Evolutionary conservation across 257 asterid species (phyloP).

Genomic region (Agastache rugosa): DNA sequence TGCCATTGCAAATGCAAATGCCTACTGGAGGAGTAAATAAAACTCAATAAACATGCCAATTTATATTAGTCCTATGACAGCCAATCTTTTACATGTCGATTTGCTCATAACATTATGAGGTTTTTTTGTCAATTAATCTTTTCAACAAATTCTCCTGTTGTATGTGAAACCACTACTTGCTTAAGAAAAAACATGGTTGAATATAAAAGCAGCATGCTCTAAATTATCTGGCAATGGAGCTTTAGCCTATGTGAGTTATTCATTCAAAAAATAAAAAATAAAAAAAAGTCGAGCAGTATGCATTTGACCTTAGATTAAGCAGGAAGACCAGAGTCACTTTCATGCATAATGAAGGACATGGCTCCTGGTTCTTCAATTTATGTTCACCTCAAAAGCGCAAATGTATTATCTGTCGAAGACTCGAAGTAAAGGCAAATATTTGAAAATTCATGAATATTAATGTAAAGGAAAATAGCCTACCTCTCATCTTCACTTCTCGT

Average conservation of each 20-base stretch:
- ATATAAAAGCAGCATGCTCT: constrained; percentile 3
- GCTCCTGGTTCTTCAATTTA: neutral
- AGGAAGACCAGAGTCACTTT: constrained; percentile 5
- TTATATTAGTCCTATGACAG: neutral
- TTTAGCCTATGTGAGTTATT: neutral
- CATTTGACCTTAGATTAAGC: constrained; percentile 9
- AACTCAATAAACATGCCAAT: neutral
- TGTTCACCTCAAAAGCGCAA: neutral
- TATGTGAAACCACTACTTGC: neutral
- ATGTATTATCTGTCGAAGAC: neutral
- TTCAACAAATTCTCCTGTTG: neutral
- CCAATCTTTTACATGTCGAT: too few species aligned
- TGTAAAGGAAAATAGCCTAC: constrained; percentile 36
- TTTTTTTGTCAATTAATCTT: constrained; percentile 1
- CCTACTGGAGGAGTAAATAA: constrained; percentile 8
- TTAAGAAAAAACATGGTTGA: neutral
- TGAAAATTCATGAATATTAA: constrained; percentile 20
- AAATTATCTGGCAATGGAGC: neutral
- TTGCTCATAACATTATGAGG: constrained; percentile 11
- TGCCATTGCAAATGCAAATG: neutral
- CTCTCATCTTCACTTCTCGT: constrained; percentile 59
- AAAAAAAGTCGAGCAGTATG: neutral
- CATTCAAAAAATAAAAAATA: neutral
- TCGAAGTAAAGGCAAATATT: constrained; percentile 3
- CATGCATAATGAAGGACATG: neutral